Conservation (phyloP, 495 filamentous ascomycete species). For the Penicillium steckii region DNA sequence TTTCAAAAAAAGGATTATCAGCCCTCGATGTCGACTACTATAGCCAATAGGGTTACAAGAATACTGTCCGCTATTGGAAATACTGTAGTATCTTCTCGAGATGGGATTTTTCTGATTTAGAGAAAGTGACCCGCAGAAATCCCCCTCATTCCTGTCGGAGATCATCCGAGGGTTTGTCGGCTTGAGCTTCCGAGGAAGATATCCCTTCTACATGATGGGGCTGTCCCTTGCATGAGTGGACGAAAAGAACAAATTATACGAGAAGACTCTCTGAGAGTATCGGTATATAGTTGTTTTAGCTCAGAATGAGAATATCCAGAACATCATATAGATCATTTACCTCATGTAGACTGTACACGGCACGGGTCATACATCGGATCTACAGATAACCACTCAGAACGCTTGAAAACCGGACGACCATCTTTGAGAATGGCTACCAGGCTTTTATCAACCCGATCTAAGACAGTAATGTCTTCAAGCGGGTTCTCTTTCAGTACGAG, state of each 20-base stretch:
- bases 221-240: too few relatives aligned
- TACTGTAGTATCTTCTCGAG: neutral
- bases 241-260: too few relatives aligned
- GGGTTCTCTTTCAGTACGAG: conserved; percentile 41
- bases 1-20: neutral
- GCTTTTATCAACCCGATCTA: conserved; percentile 40
- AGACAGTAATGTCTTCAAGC: conserved; percentile 45
- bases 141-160: neutral
- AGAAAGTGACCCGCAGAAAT: neutral
- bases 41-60: too few relatives aligned
- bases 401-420: conserved; percentile 33
- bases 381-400: conserved; percentile 5
- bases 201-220: too few relatives aligned
- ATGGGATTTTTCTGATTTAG: neutral
- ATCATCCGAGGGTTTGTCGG: neutral
- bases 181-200: neutral
- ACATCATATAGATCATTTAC: neutral
- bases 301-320: neutral
- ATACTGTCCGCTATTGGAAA: too few relatives aligned
- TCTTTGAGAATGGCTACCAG: conserved; percentile 48
- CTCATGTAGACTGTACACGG: conserved; percentile 4
- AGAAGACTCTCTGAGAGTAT: neutral
- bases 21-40: too few relatives aligned
- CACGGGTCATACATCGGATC: conserved; percentile 12
- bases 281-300: neutral